Evolutionary conservation across 2,329 filamentous ascomycete species (phyloP), one percentile per base, ranked within the genome.

Genomic region (Lizonia empirigonia): DNA sequence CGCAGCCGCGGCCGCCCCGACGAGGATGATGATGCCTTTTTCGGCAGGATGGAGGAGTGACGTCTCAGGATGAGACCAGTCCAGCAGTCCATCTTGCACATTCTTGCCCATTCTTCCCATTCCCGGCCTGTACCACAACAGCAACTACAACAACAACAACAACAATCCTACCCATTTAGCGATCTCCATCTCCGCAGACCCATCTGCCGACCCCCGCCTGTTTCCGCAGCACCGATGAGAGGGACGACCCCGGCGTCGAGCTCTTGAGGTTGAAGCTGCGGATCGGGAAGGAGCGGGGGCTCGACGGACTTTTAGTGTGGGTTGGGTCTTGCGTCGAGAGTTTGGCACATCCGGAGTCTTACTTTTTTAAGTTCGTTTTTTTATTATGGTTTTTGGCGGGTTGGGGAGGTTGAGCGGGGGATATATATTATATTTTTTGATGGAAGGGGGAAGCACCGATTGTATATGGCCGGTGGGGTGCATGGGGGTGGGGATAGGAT

Each of bases 21-120:
- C 64, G 92, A 96, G 64, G 91, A 96, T 57, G 93, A 97, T 61
- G 92, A 97, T 60, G 92, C 92, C 69, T 89, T 97, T 65, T 99
- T 99, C 78, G 92, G 92, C 50, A 85, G 85, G 62, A 97, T 97
- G 93, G 94, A 99, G 76, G 91, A 96, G 56, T 74, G 65, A 51
- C 18, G n/a, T 30, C 27, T 30, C 27, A n/a, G n/a, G n/a, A n/a
- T n/a, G n/a, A n/a, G n/a, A n/a, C n/a, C n/a, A n/a, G n/a, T n/a
- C n/a, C n/a, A n/a, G n/a, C n/a, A n/a, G 29, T 44, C 24, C 36
- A 47, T 26, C 9, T 44, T 30, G 22, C 44, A 40, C 18, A 46
- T 37, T 30, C 41, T 45, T 52, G 45, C 30, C 36, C 7, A 35
- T 52, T 48, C 8, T 34, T 46, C 45, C 34, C 42, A 20, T 48